Base-by-base conservation (phyloP, 805 yeast species). In the Starmerella khaoyaiensis region DNA sequence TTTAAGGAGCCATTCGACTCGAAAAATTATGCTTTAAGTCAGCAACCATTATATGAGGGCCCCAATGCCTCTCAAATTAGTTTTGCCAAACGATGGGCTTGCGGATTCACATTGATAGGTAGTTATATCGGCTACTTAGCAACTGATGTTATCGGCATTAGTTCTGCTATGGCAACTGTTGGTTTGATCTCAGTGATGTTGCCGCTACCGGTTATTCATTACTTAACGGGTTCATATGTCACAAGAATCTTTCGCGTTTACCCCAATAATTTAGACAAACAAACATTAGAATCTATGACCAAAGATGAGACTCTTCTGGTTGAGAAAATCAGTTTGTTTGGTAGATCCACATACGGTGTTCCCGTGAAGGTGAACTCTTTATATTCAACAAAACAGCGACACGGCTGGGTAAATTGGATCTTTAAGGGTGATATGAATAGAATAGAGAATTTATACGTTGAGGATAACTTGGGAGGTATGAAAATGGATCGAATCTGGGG, bases 401-500 rank as follows among this genome's bases (percentile, higher is more conserved):
- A 54, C 16, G 76, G 76, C 0, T 70, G 68, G 64, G 62, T 62
- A 19, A 69, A 69, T 41, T 63, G 70, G 67, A 56, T 56, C 26
- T 55, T 59, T 14, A 48, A 41, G 3, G 57, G 53, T 29, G 55
- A 53, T 28, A 40, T 48, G 12, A 58, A 59, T 9, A 50, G 53
- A 21, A 50, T 50, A 27, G 54, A 57, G 8, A 60, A 68, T 14
- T 73, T 63, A 53, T 78, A 73, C 50, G 69, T 81, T 2, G 69
- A 67, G 12, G 93, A 81, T 50, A 77, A 80, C 46, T 62, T 78
- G 30, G 90, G 93, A 2, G 93, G 93, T 2, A 60, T 79, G 53
- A 72, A 72, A 46, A 81, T 81, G 93, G 90, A 81, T 50, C 61
- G 94, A 37, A 58, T 81, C 4, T 77, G 93, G 87, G 83, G 86